Evolutionary conservation across 2,329 filamentous ascomycete species (phyloP), one percentile per base, ranked within the genome.

Genomic region (Diaporthe sp.): DNA sequence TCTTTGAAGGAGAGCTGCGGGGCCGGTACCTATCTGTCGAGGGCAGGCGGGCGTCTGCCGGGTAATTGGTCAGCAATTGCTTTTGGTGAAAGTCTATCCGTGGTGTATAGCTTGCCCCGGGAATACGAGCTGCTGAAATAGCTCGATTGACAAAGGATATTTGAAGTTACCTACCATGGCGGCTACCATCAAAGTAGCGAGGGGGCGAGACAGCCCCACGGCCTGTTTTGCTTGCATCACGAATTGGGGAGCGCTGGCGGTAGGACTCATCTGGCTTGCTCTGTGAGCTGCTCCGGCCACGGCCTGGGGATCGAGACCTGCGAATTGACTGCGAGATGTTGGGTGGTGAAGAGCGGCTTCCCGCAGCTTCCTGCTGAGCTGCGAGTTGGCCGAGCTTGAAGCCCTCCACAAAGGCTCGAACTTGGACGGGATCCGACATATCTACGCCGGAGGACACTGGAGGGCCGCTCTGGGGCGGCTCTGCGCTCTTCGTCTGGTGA

Each of bases 341-440:
- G n/a, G 58, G 46, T 3, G 70, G 49, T 49, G 44, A 73, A 9
- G 58, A 25, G n/a, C 28, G 17, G 19, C 25, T 39, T 12, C n/a
- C 34, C 4, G 58, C 46, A 34, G 34, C 71, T 22, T 61, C 55
- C 37, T 44, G 25, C 42, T 39, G 28, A 34, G 34, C 51, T 22
- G 73, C 72, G 15, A 74, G 57, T 57, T 72, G 75, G 4, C 78
- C 79, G 39, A 76, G 62, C 1, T 73, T 75, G 25, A 80, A 68
- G 42, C 79, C 79, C 44, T 81, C 77, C 4, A 81, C 68, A 51
- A 78, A 80, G 28, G 78, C 79, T 9, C 67, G 76, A 5, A 74
- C 61, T 31, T 75, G 75, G 31, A 74, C 72, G 5, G 76, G 72
- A 34, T 78, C 78, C 46, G 58, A 51, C 69, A 76, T 76, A 37